Percentiles rank a stretch among this genome's conserved stretches.
phyloP scores from a whole-genome alignment of 2,329 filamentous ascomycete genomes.

The Xylaria digitata region DNA sequence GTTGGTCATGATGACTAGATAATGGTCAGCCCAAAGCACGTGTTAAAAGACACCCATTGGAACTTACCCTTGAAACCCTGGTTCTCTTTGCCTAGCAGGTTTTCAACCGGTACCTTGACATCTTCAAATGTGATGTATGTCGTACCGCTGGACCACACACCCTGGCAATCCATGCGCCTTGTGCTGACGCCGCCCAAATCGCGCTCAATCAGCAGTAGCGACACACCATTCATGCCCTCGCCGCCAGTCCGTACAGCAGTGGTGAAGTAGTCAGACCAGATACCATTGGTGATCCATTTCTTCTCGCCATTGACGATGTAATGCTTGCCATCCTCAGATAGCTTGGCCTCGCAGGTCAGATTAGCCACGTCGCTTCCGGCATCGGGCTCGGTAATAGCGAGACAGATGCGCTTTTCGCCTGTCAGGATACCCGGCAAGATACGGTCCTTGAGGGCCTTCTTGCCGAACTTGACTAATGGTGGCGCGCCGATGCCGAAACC shows the following conservation, averaged over 20 bases:
- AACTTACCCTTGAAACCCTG: conserved; percentile 85
- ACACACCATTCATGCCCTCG: conserved; percentile 91
- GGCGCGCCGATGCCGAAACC: conserved; percentile 97
- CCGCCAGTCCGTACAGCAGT: conserved; percentile 92
- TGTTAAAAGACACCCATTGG: not conserved
- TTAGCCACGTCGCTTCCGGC: conserved; percentile 96
- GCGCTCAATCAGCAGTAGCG: conserved; percentile 91
- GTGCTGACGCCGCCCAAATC: conserved; percentile 86
- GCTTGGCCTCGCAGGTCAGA: conserved; percentile 93
- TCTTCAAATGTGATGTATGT: conserved; percentile 99
- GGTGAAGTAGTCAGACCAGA: conserved; percentile 98
- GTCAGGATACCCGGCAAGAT: conserved; percentile 88
- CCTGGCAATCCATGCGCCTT: conserved; percentile 97
- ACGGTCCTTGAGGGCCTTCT: conserved; percentile 83
- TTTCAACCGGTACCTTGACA: conserved; percentile 99
- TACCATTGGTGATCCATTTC: conserved; percentile 99
- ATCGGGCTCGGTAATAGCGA: conserved; percentile 97
- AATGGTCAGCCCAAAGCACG: conserved; percentile 26
- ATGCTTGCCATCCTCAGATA: conserved; percentile 95
- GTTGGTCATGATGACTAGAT: conserved; percentile 94
- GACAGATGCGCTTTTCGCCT: conserved; percentile 96
- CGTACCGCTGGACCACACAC: conserved; percentile 93
- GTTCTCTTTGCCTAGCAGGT: conserved; percentile 97
- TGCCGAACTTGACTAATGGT: conserved; percentile 90
- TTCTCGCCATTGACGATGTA: conserved; percentile 99